These are phyloP conservation scores for Penicillium crystallinum DNA, from an alignment of 495 filamentous ascomycete genomes.

Conservation along the genomic window DNA sequence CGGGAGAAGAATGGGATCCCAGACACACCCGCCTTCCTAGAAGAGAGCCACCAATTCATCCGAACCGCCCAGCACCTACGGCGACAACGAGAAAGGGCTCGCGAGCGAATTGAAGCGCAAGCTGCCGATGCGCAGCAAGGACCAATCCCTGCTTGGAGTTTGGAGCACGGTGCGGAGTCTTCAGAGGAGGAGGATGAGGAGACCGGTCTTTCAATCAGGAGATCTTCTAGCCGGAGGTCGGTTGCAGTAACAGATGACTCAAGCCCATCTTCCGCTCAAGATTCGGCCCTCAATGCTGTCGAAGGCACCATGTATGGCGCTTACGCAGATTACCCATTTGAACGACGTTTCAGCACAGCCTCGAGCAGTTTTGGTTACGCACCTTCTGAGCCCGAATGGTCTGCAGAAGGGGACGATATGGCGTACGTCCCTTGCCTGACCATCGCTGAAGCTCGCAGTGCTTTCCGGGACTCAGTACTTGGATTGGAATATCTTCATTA, in stretches of 20 bases:
- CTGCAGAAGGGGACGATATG: slow-evolving; percentile 65
- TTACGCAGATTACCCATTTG: slow-evolving; percentile 53
- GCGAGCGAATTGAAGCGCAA: slow-evolving; percentile 50
- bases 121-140: slow-evolving; percentile 36
- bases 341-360: slow-evolving; percentile 44
- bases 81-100: slow-evolving; percentile 50
- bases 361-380: slow-evolving; percentile 48
- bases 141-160: slow-evolving; percentile 61
- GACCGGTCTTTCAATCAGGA: slow-evolving; percentile 31
- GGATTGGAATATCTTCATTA: slow-evolving; percentile 95
- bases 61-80: slow-evolving; percentile 52
- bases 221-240: slow-evolving; percentile 35
- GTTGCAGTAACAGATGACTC: slow-evolving; percentile 28
- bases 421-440: slow-evolving; percentile 90
- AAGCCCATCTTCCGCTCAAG: slow-evolving; percentile 43
- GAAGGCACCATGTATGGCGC: slow-evolving; percentile 74
- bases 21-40: slow-evolving; percentile 44
- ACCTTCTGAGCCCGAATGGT: slow-evolving; percentile 53
- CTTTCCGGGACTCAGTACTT: slow-evolving; percentile 89
- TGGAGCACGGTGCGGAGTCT: slow-evolving; percentile 70
- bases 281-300: slow-evolving; percentile 49
- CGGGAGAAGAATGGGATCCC: slow-evolving; percentile 60
- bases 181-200: slow-evolving; percentile 49
- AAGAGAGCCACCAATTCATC: slow-evolving; percentile 60
- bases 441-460: slow-evolving; percentile 72